Base-by-base conservation (phyloP, 768 basidiomycete species). In the Lanmaoa pseudosensibilis region DNA sequence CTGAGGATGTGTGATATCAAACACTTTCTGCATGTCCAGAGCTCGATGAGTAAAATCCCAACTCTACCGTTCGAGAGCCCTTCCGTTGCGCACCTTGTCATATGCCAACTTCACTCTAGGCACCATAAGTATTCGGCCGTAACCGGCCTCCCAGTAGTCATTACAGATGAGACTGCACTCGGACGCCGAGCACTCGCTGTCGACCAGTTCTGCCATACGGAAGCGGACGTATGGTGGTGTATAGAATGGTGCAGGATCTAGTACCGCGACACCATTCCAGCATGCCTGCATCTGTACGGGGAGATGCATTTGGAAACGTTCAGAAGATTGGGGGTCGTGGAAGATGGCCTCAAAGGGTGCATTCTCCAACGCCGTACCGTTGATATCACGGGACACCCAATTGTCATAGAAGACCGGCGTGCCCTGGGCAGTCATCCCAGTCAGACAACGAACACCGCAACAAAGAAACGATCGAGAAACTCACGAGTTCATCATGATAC, bases 301-400 rank as follows among this genome's bases (percentile, higher is more conserved):
- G 1, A 99, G 80, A 71, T 99, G 96, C 40, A 82, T 78, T 70
- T 92, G 91, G 83, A 95, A 99, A 32, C 94, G 84, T 43, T 83
- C 77, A 13, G 85, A 82, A 2, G 90, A 90, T 25, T 84, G 74
- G 6, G 80, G 69, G 66, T 98, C 87, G 69, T 93, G 94, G 81
- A 99, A 97, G 59, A 99, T 87, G 56, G 80, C 73, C 71, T 98
- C 96, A 62, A 99, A 99, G 0, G 96, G 96, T 0, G 94, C 94
- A 70, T 99, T 99, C 73, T 99, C 96, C 50, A 99, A 81, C 0
- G 96, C 96, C 0, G 96, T 98, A 23, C 96, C 96, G 73, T 99
- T 99, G 78, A 99, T 92, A 72, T 99, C 96, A 39, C 96, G 83
- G 2, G 96, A 94, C 21, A 99, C 96, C 96, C 96, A 98, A 72